These are phyloP conservation scores for Heritiera littoralis DNA, from an alignment of 345 rosid genomes.

Conservation along the genomic window DNA sequence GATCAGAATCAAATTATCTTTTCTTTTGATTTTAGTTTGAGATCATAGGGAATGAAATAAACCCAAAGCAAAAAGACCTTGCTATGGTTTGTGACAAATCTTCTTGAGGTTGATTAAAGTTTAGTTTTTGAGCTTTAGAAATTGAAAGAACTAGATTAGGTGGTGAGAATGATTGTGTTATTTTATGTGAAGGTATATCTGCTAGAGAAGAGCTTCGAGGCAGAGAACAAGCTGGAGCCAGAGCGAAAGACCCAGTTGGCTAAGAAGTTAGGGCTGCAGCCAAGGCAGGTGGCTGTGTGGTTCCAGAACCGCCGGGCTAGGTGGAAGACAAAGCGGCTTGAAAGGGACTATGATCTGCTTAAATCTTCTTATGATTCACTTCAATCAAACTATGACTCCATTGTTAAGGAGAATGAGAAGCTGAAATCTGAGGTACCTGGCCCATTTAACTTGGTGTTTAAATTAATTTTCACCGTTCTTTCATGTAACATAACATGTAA, in stretches of 20 bases:
- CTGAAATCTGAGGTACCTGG: constrained; percentile 72
- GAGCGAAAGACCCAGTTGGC: constrained; percentile 83
- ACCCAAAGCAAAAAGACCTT: neutral
- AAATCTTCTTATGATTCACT: constrained; percentile 81
- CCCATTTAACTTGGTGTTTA: neutral
- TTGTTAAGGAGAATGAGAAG: constrained; percentile 56
- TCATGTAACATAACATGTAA: too few relatives aligned
- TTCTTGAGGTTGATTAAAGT: neutral
- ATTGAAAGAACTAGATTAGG: neutral
- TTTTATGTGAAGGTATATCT: constrained; percentile 50
- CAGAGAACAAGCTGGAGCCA: constrained; percentile 97
- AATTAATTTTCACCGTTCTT: too few relatives aligned
- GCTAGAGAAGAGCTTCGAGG: constrained; percentile 91
- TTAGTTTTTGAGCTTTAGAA: neutral
- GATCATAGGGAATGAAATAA: neutral
- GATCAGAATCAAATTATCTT: constrained; percentile 37
- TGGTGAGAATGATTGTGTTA: neutral
- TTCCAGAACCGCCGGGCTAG: constrained; percentile 98
- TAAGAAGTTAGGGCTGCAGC: constrained; percentile 84
- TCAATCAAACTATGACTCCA: constrained; percentile 53
- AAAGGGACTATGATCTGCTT: constrained; percentile 77
- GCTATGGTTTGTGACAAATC: too few relatives aligned
- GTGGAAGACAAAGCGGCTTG: constrained; percentile 93
- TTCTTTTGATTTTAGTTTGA: neutral
- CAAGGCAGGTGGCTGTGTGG: constrained; percentile 97